phyloP scores from a whole-genome alignment of 768 basidiomycete species.

The Tricholoma hemisulphureum region DNA sequence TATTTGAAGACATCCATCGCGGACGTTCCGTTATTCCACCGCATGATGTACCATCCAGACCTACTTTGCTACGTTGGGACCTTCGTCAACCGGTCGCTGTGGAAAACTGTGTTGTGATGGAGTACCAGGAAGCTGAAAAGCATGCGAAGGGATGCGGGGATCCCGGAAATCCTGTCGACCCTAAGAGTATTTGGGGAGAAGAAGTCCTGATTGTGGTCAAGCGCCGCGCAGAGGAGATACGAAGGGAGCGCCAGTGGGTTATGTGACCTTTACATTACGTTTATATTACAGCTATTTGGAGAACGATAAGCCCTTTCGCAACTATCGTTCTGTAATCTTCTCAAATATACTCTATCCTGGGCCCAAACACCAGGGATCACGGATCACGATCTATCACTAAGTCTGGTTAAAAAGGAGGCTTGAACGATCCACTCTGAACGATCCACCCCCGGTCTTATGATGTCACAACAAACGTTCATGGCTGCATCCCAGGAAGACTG shows the following conservation, averaged over 20 bases:
- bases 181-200: constrained; percentile 69
- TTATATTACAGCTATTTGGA: too few species aligned
- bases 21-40: constrained; percentile 81
- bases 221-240: constrained; percentile 58
- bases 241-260: constrained; percentile 54
- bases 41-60: constrained; percentile 65
- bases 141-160: constrained; percentile 52
- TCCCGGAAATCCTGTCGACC: constrained; percentile 27
- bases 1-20: constrained; percentile 87
- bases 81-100: constrained; percentile 54
- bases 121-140: constrained; percentile 66
- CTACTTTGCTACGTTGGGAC: constrained; percentile 84
- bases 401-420: not conserved
- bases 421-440: not conserved
- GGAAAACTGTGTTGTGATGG: constrained; percentile 89
- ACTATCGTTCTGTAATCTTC: too few species aligned
- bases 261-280: constrained; percentile 28
- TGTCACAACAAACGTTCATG: constrained; percentile 8
- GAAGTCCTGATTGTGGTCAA: constrained; percentile 59
- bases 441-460: too few species aligned
- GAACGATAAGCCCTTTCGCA: too few species aligned
- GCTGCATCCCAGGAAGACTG: constrained; percentile 36
- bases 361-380: too few species aligned
- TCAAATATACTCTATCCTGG: too few species aligned
- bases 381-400: too few species aligned